phyloP scores from a whole-genome alignment of 1,139 yeast genomes.

The Blastobotrys arbuscula region DNA sequence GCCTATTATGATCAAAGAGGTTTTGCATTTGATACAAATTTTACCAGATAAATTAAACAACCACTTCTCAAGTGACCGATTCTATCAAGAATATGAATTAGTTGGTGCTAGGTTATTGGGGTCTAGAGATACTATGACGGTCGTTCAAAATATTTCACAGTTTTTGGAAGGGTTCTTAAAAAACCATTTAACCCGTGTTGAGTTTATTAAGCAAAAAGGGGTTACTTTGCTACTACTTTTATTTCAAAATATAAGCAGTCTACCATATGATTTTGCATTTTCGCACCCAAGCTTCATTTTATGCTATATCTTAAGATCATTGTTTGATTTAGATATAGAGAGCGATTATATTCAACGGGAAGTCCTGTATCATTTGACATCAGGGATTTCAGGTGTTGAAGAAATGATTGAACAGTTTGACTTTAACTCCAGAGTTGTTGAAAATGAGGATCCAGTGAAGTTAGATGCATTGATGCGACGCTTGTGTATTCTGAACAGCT shows the following conservation, averaged over 20 bases:
- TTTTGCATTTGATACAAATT: slow-evolving; percentile 43
- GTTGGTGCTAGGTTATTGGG: slow-evolving; percentile 5
- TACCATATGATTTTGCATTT: slow-evolving; percentile 36
- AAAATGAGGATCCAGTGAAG: slow-evolving; percentile 13
- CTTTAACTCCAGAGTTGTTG: slow-evolving; percentile 12
- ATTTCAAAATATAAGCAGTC: slow-evolving; percentile 24
- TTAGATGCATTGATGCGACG: slow-evolving; percentile 19
- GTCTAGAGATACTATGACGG: slow-evolving; percentile 17
- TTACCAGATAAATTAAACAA: slow-evolving; percentile 36
- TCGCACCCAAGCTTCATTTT: slow-evolving; percentile 30
- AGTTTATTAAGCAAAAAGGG: slow-evolving; percentile 32
- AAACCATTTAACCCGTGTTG: slow-evolving; percentile 31
- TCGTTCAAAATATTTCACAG: slow-evolving; percentile 24
- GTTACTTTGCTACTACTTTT: slow-evolving; percentile 25
- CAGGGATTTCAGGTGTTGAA: slow-evolving; percentile 15
- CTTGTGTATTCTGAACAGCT: slow-evolving; percentile 21
- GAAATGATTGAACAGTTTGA: slow-evolving; percentile 9
- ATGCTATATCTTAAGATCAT: slow-evolving; percentile 24
- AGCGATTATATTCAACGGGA: slow-evolving; percentile 22
- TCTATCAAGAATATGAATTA: slow-evolving; percentile 19
- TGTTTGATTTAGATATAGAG: slow-evolving; percentile 30
- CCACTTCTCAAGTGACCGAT: slow-evolving; percentile 10
- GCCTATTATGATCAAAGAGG: slow-evolving; percentile 49
- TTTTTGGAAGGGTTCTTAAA: slow-evolving; percentile 34
- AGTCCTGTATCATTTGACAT: slow-evolving; percentile 14